Conservation (phyloP, 352 stramenopile species). For the Phytophthora hibernalis region DNA sequence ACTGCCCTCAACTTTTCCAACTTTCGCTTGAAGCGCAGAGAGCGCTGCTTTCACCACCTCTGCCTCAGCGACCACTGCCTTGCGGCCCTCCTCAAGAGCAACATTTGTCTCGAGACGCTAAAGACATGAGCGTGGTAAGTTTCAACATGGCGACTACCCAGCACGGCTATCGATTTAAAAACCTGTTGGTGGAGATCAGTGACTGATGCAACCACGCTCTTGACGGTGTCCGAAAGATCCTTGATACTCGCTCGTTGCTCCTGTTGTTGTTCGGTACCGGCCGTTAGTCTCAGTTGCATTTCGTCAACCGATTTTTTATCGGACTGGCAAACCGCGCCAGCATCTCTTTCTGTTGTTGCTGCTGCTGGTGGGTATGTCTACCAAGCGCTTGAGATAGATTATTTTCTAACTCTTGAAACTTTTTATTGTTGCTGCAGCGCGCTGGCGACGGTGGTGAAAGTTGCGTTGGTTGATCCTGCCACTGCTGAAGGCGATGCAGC, state of each 20-base stretch:
- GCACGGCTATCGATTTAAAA: neutral
- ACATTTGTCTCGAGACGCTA: constrained; percentile 28
- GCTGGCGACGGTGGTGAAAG: neutral
- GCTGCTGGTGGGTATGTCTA: constrained; percentile 26
- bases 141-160: neutral
- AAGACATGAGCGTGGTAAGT: constrained; percentile 18
- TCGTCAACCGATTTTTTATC: constrained; percentile 35
- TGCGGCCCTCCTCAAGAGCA: constrained; percentile 20
- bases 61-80: constrained; percentile 18
- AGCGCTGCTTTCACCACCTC: constrained; percentile 30
- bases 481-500: constrained; percentile 26
- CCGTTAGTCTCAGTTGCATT: constrained; percentile 19
- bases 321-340: constrained; percentile 21
- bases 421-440: constrained; percentile 13
- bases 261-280: constrained; percentile 10
- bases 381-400: constrained; percentile 16
- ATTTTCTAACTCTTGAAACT: constrained; percentile 25
- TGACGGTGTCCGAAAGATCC: constrained; percentile 24
- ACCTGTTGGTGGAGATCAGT: constrained; percentile 44
- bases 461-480: constrained; percentile 21
- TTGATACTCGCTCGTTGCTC: constrained; percentile 12
- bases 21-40: constrained; percentile 20
- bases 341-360: constrained; percentile 30
- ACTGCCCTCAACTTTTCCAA: constrained; percentile 31
- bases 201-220: constrained; percentile 28